Percentiles rank a stretch among this genome's conserved stretches.
phyloP scores from a whole-genome alignment of 176 grass and related monocot species.

The Triticum urartu region DNA sequence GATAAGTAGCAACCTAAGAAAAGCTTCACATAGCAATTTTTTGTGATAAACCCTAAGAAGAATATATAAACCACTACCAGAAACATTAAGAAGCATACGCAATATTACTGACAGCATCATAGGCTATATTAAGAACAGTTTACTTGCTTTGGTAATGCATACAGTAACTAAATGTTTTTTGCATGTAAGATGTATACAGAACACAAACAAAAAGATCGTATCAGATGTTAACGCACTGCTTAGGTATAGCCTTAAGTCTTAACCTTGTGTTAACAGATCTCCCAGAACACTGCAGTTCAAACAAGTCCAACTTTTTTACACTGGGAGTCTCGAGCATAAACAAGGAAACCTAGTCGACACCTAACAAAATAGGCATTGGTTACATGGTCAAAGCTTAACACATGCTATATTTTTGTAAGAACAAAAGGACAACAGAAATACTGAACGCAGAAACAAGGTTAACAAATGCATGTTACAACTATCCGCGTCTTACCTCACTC shows the following conservation, averaged over 20 bases:
- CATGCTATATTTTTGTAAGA: neutral
- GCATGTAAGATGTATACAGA: neutral
- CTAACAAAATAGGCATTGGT: neutral
- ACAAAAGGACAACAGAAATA: neutral
- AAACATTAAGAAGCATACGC: neutral
- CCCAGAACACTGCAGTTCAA: neutral
- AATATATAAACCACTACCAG: constrained; percentile 1
- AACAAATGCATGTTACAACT: neutral
- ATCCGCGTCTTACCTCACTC: constrained; percentile 59
- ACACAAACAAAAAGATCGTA: neutral
- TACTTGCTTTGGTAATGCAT: neutral
- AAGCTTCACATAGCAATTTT: neutral
- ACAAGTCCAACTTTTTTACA: neutral
- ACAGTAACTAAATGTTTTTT: neutral
- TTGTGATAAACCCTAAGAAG: neutral
- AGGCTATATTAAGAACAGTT: neutral
- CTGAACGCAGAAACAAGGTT: neutral
- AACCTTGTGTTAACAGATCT: neutral
- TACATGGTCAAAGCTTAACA: neutral
- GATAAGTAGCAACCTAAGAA: neutral
- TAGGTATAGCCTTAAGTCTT: neutral
- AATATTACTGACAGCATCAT: neutral
- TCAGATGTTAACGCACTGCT: neutral
- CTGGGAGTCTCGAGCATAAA: too few species aligned
- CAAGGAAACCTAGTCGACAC: neutral